Base-by-base conservation (phyloP, 805 yeast genomes). In the Kuraishia capsulata region DNA sequence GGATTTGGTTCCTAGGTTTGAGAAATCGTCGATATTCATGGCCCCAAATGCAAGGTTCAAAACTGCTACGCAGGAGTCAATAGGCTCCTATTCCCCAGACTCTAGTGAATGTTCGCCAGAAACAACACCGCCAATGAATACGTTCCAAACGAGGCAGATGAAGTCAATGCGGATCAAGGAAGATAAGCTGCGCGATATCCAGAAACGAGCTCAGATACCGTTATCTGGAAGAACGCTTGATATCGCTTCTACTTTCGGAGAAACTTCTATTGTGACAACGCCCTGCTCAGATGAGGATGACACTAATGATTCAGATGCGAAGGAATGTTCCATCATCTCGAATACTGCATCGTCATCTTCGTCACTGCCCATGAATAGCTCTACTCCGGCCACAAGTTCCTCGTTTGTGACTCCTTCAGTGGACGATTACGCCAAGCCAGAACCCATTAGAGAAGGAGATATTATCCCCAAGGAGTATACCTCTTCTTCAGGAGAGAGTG, bases 181-280 rank as follows among this genome's bases (percentile, higher is more conserved):
- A 53, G 54, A 37, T 51, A 50, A 38, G 59, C 55, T 1, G 58
- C 59, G 53, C 57, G 40, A 16, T 44, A 47, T 42, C 26, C 44
- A 42, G 8, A 42, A 41, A 13, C 47, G 35, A 20, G 54, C 54
- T 3, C 50, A 50, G 20, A 54, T 65, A 2, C 71, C 73, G 24
- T 55, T 62, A n/a, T 57, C 66, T 9, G 56, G 52, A 39, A 66
- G 64, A 17, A 60, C 59, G n/a, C 53, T 63, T 20, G 66, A 68
- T 43, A 59, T 67, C 21, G 62, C 67, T 21, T 48, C 44, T 24
- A 42, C 42, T 32, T 41, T 40, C 5, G 14, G 14, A 8, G 33
- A 38, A 37, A 18, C 11, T 36, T n/a, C n/a, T n/a, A n/a, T 16
- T n/a, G 39, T 9, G 41, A 38, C n/a, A 40, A 37, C 18, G 18